These are phyloP conservation scores for Penicillium ucsense DNA, from an alignment of 495 filamentous ascomycete genomes.

Conservation along the genomic window DNA sequence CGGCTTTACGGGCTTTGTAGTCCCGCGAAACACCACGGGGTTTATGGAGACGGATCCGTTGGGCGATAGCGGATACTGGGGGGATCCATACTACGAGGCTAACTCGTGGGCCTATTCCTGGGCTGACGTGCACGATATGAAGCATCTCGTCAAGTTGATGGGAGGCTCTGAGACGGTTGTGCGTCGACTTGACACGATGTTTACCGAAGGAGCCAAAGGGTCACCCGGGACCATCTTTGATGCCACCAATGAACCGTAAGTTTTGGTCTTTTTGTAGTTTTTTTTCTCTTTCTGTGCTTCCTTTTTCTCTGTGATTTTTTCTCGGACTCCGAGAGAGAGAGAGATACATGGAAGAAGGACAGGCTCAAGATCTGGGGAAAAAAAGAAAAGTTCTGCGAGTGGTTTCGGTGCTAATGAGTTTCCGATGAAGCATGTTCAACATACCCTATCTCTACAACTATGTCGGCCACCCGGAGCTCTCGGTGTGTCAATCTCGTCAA, in stretches of 20 bases:
- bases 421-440: conserved; percentile 41
- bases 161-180: conserved; percentile 40
- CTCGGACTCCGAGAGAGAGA: no score
- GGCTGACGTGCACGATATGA: conserved; percentile 59
- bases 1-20: conserved; percentile 55
- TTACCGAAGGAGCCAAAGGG: conserved; percentile 36
- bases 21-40: conserved; percentile 45
- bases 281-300: no score
- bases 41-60: conserved; percentile 51
- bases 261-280: background rate
- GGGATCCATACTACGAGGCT: conserved; percentile 52
- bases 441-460: conserved; percentile 66
- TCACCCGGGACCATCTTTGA: conserved; percentile 52
- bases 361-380: no score
- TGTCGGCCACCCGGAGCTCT: conserved; percentile 48
- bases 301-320: background rate
- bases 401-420: background rate
- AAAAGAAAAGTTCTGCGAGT: no score
- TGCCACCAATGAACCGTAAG: conserved; percentile 56
- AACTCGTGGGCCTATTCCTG: conserved; percentile 63
- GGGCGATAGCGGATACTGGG: conserved; percentile 51
- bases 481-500: conserved; percentile 23
- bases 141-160: conserved; percentile 43
- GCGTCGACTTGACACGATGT: conserved; percentile 33
- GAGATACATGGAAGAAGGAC: no score